Evolutionary conservation across 495 filamentous ascomycete genomes (phyloP).

Genomic region (Tuber borchii): DNA sequence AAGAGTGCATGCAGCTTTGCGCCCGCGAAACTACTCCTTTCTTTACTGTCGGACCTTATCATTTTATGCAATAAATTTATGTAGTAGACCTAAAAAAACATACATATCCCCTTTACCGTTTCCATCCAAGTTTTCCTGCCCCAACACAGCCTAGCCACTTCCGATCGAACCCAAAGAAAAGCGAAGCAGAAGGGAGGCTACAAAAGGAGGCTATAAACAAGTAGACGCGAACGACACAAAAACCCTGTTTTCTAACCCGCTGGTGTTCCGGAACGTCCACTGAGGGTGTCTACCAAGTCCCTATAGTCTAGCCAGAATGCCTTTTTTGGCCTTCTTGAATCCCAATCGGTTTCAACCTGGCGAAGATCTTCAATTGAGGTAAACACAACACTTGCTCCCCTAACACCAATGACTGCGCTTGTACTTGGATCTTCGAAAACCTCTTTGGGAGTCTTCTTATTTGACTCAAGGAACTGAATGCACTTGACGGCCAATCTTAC

Average conservation of each 20-base stretch:
- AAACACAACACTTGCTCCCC: conserved; percentile 82
- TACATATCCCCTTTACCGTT: background rate
- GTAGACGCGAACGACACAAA: background rate
- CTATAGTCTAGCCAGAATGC: conserved; percentile 83
- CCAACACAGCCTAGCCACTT: background rate
- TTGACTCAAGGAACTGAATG: conserved; percentile 83
- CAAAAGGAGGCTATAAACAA: background rate
- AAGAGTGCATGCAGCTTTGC: background rate
- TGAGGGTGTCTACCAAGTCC: conserved; percentile 74
- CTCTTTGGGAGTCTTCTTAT: conserved; percentile 57
- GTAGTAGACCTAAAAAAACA: background rate
- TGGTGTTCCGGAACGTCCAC: conserved; percentile 49
- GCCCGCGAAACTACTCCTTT: background rate
- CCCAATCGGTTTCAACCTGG: conserved; percentile 87
- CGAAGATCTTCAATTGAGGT: conserved; percentile 63
- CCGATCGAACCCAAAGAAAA: conserved; percentile 4
- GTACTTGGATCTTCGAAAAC: conserved; percentile 50
- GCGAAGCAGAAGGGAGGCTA: background rate
- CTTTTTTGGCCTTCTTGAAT: conserved; percentile 70
- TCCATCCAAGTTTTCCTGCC: background rate
- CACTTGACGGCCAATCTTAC: conserved; percentile 86
- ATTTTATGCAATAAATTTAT: background rate
- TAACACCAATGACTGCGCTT: conserved; percentile 79
- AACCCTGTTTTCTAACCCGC: background rate
- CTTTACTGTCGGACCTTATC: background rate